Evolutionary conservation across 2,329 filamentous ascomycete species (phyloP).

Genomic region (Penicillium sp.): DNA sequence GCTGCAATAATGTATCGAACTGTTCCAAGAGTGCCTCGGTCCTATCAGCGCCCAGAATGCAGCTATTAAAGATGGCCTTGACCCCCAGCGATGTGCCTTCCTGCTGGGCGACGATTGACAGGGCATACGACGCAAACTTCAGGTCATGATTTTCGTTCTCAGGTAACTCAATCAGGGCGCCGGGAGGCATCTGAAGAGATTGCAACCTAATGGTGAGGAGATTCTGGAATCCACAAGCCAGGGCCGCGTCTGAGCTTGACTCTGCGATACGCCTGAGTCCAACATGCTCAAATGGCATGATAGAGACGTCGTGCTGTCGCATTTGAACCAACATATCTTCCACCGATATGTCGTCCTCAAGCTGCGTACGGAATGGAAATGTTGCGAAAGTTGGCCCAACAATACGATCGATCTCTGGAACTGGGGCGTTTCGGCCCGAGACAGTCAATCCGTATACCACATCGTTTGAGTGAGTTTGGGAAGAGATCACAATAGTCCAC

Average conservation of each 20-base stretch:
- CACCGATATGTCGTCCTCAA: conserved; percentile 5
- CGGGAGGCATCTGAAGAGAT: not conserved
- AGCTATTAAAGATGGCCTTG: not conserved
- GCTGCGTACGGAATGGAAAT: conserved; percentile 29
- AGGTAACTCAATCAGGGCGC: not conserved
- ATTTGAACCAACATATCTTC: not conserved
- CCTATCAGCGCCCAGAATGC: not conserved
- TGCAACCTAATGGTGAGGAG: conserved; percentile 1
- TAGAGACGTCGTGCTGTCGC: not conserved
- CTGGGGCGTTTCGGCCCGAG: conserved; percentile 32
- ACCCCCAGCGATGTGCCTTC: not conserved
- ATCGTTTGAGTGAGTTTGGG: conserved; percentile 30
- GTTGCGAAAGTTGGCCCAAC: conserved; percentile 36
- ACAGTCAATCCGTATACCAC: conserved; percentile 35
- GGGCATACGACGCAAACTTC: not conserved
- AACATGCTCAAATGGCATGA: conserved; percentile 1
- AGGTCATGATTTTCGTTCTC: not conserved
- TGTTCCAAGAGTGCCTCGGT: not conserved
- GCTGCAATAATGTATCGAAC: not conserved
- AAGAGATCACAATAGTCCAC: conserved; percentile 32
- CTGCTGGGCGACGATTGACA: not conserved
- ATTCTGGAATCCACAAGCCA: conserved; percentile 6
- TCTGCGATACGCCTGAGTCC: not conserved
- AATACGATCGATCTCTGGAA: conserved; percentile 32
- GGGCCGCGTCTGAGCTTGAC: not conserved